These are phyloP conservation scores for Camelina neglecta DNA, from an alignment of 345 rosid species.

Conservation along the genomic window DNA sequence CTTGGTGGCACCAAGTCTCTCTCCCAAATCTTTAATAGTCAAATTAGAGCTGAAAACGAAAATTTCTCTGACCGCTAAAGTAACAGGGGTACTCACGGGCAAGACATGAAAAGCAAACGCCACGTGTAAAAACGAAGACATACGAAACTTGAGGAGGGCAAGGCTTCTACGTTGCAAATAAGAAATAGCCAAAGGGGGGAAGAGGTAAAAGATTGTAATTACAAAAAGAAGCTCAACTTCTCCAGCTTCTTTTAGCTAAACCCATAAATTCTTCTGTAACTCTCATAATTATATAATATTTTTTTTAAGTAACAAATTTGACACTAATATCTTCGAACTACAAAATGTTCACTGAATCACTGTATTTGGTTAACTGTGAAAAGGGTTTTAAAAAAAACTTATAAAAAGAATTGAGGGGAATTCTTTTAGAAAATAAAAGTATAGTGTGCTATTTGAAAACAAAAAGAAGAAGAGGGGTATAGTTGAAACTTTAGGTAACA, in stretches of 20 bases:
- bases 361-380: not conserved
- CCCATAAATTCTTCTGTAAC: not conserved
- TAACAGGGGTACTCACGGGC: constrained; percentile 8
- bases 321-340: not conserved
- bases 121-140: constrained; percentile 23
- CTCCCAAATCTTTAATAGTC: constrained; percentile 9
- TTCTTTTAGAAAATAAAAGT: not conserved
- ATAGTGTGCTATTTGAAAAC: not conserved
- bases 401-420: not conserved
- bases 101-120: constrained; percentile 10
- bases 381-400: not conserved
- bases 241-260: not conserved
- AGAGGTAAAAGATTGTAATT: not conserved
- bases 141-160: constrained; percentile 28
- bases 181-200: constrained; percentile 14
- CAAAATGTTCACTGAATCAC: too few relatives aligned
- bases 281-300: not conserved
- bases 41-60: not conserved
- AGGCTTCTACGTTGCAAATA: constrained; percentile 33
- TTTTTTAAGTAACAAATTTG: not conserved
- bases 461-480: constrained; percentile 19
- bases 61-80: not conserved
- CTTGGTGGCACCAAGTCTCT: not conserved
- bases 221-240: not conserved
- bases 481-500: constrained; percentile 5